Conservation (phyloP, 2,329 filamentous ascomycete genomes). For the Emericellopsis atlantica region DNA sequence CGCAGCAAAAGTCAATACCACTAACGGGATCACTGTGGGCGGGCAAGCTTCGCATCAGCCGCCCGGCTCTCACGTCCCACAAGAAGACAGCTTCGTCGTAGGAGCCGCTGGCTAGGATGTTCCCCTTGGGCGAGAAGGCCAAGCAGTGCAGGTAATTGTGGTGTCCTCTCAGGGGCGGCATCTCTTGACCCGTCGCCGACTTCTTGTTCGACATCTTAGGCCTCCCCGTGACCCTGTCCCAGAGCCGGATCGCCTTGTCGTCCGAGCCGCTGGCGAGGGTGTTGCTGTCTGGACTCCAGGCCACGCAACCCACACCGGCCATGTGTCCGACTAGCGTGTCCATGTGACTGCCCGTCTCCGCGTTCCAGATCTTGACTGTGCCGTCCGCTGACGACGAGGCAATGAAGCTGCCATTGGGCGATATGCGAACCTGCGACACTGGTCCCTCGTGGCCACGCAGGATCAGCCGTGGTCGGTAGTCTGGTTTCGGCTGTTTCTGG, state of each 20-base stretch:
- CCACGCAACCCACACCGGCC: constrained; percentile 80
- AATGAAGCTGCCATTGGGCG: constrained; percentile 79
- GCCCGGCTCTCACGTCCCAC: constrained; percentile 85
- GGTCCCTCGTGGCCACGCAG: constrained; percentile 68
- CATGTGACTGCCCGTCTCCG: constrained; percentile 62
- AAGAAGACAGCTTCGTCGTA: constrained; percentile 96
- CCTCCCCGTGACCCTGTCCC: constrained; percentile 59
- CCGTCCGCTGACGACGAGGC: constrained; percentile 83
- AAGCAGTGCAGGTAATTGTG: constrained; percentile 94
- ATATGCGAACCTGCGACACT: constrained; percentile 79
- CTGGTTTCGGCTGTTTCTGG: constrained; percentile 29
- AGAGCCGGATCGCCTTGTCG: constrained; percentile 90
- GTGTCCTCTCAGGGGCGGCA: constrained; percentile 62
- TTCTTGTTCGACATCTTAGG: constrained; percentile 34
- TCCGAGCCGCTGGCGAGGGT: constrained; percentile 86
- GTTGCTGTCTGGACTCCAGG: constrained; percentile 86
- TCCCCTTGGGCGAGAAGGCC: constrained; percentile 94
- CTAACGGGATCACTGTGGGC: constrained; percentile 92
- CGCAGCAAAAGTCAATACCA: constrained; percentile 83
- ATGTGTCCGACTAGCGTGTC: constrained; percentile 89
- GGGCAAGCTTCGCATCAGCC: constrained; percentile 79
- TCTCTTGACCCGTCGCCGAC: constrained; percentile 22
- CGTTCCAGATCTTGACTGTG: constrained; percentile 86
- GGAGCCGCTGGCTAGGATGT: constrained; percentile 87
- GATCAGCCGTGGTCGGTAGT: constrained; percentile 58